Evolutionary conservation across 139 green algal genomes (phyloP), one percentile per base, ranked within the genome.

Genomic region (Edaphochlamys debaryana): DNA sequence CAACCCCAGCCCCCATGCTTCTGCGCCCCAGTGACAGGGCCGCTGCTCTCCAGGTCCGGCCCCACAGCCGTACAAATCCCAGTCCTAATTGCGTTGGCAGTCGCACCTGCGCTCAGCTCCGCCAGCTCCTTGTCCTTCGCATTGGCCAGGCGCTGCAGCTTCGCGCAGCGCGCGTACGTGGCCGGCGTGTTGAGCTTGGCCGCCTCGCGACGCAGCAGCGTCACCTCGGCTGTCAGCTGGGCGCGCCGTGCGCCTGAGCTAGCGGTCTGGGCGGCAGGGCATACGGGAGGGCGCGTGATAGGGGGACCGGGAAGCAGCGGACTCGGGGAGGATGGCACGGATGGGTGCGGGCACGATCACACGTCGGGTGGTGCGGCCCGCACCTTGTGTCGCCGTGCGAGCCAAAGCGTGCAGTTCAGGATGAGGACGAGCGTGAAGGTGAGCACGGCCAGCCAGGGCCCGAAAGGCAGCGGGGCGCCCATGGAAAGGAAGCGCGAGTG

Each of bases 61-160:
- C n/a, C n/a, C n/a, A n/a, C n/a, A n/a, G n/a, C n/a, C n/a, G n/a
- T n/a, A n/a, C n/a, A n/a, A n/a, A n/a, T n/a, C n/a, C n/a, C n/a
- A n/a, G n/a, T n/a, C n/a, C 25, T 58, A 22, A 17, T 58, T 58
- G 50, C 50, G 8, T 58, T 58, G 9, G 50, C 50, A n/a, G 52
- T 54, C 8, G 79, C 62, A 25, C 45, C 48, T 20, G 48, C 78
- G 7, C 68, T 58, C 15, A 90, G 69, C 23, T 80, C 75, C 20
- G 76, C 63, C 32, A 90, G 54, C 64, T 90, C 86, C 58, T 87
- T 87, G 45, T 90, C 86, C 81, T 90, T 90, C n/a, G 80, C 76
- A 27, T 90, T 90, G 1, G 86, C 86, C 8, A 90, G 63, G 19
- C 86, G 75, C 69, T 86, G 75, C 25, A 75, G 82, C 63, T 87